These are phyloP conservation scores for Nemania sp. DNA, from an alignment of 2,329 filamentous ascomycete species.

Conservation along the genomic window DNA sequence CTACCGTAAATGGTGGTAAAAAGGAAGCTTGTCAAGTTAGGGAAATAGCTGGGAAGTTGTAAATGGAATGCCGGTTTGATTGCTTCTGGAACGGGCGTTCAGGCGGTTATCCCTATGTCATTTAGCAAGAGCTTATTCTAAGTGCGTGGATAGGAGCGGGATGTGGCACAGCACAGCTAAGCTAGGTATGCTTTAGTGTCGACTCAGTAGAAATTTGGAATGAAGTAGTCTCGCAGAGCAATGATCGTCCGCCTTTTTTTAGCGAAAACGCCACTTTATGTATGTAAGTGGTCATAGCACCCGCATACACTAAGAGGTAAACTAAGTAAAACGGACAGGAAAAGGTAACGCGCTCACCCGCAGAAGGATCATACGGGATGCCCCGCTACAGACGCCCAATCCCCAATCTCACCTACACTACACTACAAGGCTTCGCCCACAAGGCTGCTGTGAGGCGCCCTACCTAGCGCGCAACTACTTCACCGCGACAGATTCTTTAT, in stretches of 20 bases:
- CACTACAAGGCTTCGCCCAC: conserved; percentile 13
- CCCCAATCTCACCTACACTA: background rate
- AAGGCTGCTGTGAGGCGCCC: conserved; percentile 17
- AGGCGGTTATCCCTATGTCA: background rate
- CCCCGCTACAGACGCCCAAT: background rate
- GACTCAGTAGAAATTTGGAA: conserved; percentile 1
- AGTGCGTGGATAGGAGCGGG: background rate
- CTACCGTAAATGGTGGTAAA: background rate
- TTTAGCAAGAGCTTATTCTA: conserved; percentile 2
- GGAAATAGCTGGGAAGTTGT: background rate
- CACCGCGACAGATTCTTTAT: background rate
- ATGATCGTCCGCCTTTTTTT: conserved; percentile 16
- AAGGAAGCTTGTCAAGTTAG: background rate
- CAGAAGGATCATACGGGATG: conserved; percentile 33
- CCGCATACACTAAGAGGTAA: background rate
- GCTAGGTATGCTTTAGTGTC: background rate
- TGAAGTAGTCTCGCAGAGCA: background rate
- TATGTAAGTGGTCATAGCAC: background rate
- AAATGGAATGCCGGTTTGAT: background rate
- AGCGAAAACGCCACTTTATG: background rate
- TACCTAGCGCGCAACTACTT: background rate
- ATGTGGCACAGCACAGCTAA: conserved; percentile 26
- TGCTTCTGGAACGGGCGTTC: background rate
- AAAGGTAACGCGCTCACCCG: background rate
- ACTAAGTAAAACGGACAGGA: background rate